A percentile compares a stretch with the other conserved stretches of the same genome.
Evolutionary conservation across 2,329 filamentous ascomycete species (phyloP).

Genomic region (Cladosporium velox): DNA sequence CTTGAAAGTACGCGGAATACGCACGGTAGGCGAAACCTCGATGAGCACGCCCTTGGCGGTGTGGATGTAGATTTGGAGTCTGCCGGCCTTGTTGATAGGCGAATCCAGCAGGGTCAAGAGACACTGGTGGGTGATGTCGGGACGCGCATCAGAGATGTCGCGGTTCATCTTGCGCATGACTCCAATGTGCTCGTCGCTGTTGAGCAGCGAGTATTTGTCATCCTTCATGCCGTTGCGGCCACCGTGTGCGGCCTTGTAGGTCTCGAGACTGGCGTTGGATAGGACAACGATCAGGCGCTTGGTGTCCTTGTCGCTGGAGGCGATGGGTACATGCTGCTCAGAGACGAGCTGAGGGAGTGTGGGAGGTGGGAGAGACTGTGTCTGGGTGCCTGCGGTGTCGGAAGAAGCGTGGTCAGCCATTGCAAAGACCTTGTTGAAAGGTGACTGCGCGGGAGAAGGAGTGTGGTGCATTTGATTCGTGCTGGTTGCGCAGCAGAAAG

Average conservation of each 20-base stretch:
- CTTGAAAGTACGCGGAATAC: slow-evolving; percentile 98
- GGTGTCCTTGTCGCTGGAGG: slow-evolving; percentile 83
- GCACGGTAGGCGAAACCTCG: slow-evolving; percentile 95
- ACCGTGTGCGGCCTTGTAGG: slow-evolving; percentile 76
- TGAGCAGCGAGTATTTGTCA: slow-evolving; percentile 95
- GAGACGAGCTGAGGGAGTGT: slow-evolving; percentile 88
- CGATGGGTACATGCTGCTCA: slow-evolving; percentile 85
- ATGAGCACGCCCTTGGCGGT: slow-evolving; percentile 97
- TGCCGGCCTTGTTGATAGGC: slow-evolving; percentile 97
- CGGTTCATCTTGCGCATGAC: slow-evolving; percentile 99
- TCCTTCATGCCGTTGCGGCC: slow-evolving; percentile 68
- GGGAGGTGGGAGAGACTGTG: slow-evolving; percentile 91
- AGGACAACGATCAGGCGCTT: slow-evolving; percentile 92
- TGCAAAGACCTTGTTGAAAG: slow-evolving; percentile 42
- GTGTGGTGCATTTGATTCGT: slow-evolving; percentile 20
- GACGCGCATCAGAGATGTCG: slow-evolving; percentile 95
- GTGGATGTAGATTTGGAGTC: slow-evolving; percentile 97
- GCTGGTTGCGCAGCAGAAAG: slow-evolving; percentile 26
- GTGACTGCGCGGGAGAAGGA: slow-evolving; percentile 27
- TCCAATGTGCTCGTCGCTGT: slow-evolving; percentile 98
- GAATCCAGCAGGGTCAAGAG: slow-evolving; percentile 95
- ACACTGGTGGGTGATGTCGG: slow-evolving; percentile 99
- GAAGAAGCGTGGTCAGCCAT: slow-evolving; percentile 35
- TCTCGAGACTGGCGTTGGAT: slow-evolving; percentile 95
- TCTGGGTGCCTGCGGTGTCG: slow-evolving; percentile 46